Evolutionary conservation across 164 flowering plant genomes (phyloP).

Genomic region (Saururus chinensis): DNA sequence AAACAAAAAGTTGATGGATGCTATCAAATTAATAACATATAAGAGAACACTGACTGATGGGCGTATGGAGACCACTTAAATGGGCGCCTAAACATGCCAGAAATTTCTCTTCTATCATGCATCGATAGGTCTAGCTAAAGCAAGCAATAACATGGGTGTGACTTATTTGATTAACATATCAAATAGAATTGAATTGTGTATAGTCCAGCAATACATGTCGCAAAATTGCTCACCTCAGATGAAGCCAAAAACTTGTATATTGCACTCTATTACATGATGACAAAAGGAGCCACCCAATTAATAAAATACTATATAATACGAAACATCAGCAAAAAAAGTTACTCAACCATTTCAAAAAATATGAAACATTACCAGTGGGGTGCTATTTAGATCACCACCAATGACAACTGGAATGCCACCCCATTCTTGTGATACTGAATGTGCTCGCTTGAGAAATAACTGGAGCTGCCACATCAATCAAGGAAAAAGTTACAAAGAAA

Average conservation of each 20-base stretch:
- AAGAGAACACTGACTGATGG: slow-evolving; percentile 7
- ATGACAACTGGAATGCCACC: slow-evolving; percentile 63
- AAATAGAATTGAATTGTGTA: background rate
- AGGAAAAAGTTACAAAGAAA: background rate
- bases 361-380: slow-evolving; percentile 50
- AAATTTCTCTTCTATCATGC: slow-evolving; percentile 57
- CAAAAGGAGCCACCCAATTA: slow-evolving; percentile 9
- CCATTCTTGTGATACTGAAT: slow-evolving; percentile 55
- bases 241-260: slow-evolving; percentile 65
- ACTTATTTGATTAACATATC: background rate
- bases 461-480: slow-evolving; percentile 7
- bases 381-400: slow-evolving; percentile 75
- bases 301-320: background rate
- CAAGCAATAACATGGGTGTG: background rate
- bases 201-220: background rate
- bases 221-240: slow-evolving; percentile 46
- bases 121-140: slow-evolving; percentile 51
- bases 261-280: slow-evolving; percentile 65
- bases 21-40: slow-evolving; percentile 18
- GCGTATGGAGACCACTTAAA: slow-evolving; percentile 9
- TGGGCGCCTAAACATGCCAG: slow-evolving; percentile 39
- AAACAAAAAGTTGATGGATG: background rate
- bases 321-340: slow-evolving; percentile 1
- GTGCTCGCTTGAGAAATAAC: slow-evolving; percentile 58
- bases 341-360: background rate